These are phyloP conservation scores for Geotrichum australiense DNA, from an alignment of 1,139 yeast genomes.

Conservation along the genomic window DNA sequence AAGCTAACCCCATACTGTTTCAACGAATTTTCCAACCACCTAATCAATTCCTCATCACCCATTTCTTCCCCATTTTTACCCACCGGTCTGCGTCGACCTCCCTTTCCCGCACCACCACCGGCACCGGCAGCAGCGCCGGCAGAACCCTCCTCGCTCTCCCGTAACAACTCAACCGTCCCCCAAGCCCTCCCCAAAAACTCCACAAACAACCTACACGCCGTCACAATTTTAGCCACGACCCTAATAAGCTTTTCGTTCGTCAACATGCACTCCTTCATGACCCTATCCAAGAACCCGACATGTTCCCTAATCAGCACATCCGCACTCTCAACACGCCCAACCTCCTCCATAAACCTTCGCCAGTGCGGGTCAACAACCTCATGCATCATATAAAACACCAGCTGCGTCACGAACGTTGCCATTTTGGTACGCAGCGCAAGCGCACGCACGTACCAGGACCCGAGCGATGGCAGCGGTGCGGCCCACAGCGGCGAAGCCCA, in stretches of 20 bases:
- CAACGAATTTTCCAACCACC: conserved; percentile 42
- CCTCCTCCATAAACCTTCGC: conserved; percentile 35
- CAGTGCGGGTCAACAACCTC: conserved; percentile 60
- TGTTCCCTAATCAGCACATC: conserved; percentile 46
- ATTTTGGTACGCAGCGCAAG: conserved; percentile 55
- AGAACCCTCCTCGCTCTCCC: too few relatives aligned
- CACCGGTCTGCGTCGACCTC: conserved; percentile 26
- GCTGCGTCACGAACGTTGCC: conserved; percentile 51
- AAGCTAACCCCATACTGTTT: conserved; percentile 50
- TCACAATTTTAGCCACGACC: conserved; percentile 35
- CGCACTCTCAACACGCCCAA: conserved; percentile 38
- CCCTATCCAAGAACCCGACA: conserved; percentile 55
- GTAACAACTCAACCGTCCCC: conserved; percentile 44
- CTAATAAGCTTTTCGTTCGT: conserved; percentile 53
- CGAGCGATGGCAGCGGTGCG: conserved; percentile 31
- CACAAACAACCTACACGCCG: conserved; percentile 44
- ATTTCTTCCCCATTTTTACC: conserved; percentile 38
- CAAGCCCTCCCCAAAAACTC: conserved; percentile 50
- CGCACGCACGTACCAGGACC: conserved; percentile 53
- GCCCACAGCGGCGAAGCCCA: conserved; percentile 73
- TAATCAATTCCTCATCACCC: conserved; percentile 24
- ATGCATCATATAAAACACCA: conserved; percentile 49
- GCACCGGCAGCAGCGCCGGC: conserved; percentile 1
- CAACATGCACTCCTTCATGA: conserved; percentile 60
- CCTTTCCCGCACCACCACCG: conserved; percentile 36